These are phyloP conservation scores for Thuidium tamariscinum DNA, from an alignment of 225 moss, liverwort and hornwort genomes.

Conservation along the genomic window DNA sequence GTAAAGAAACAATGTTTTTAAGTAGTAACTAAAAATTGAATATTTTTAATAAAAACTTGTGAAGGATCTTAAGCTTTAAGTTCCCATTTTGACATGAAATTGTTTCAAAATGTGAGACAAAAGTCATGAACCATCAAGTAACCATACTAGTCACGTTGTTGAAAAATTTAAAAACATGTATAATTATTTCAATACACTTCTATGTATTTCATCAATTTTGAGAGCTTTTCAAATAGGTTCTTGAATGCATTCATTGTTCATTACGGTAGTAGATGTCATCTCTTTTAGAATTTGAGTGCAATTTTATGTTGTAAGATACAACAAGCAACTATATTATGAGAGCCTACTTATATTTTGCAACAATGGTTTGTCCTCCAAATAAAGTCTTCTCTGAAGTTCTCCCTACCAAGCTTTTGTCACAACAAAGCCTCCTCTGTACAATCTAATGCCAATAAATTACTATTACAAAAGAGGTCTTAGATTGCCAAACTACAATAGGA, in stretches of 20 bases:
- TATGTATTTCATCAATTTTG: background rate
- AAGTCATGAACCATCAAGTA: background rate
- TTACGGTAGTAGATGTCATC: rapidly evolving
- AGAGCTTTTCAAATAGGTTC: background rate
- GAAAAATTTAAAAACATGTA: background rate
- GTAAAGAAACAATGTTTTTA: background rate
- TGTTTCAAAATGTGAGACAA: background rate
- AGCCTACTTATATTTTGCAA: rapidly evolving
- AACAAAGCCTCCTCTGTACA: rapidly evolving
- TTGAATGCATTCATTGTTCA: background rate
- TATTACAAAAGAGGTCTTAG: background rate
- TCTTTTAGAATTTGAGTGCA: background rate
- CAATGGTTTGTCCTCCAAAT: background rate
- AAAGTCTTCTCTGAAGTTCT: background rate
- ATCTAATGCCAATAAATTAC: background rate
- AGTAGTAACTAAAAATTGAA: rapidly evolving
- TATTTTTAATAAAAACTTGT: background rate
- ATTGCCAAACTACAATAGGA: background rate
- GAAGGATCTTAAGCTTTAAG: rapidly evolving
- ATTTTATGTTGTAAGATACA: too few species aligned
- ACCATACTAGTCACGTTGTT: background rate
- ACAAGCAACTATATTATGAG: background rate
- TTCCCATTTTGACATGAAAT: rapidly evolving
- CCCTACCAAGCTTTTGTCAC: background rate
- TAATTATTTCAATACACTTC: background rate